Conservation (phyloP, 75 land plant species). For the Adiantum capillusveneris region DNA sequence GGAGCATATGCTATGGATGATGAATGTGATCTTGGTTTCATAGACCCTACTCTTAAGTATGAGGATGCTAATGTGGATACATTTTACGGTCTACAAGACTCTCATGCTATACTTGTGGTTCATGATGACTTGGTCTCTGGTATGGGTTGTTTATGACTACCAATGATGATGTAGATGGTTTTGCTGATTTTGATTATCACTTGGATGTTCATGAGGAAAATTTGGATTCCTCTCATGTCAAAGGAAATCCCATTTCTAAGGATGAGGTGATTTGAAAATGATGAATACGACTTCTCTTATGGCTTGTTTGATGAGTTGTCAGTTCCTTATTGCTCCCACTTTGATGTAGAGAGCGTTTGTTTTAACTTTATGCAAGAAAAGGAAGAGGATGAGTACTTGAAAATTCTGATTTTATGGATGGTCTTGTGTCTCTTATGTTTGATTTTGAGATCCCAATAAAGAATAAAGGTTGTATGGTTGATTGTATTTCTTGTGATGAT, state of each 20-base stretch:
- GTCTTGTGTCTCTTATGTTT: too few species aligned
- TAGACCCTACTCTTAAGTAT: background rate
- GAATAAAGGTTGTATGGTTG: too few species aligned
- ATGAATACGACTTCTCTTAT: background rate
- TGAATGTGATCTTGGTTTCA: background rate
- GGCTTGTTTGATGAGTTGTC: constrained; percentile 1
- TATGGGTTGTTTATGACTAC: background rate
- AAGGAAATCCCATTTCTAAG: background rate
- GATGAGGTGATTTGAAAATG: background rate
- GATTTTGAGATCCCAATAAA: too few species aligned
- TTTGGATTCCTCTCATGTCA: background rate
- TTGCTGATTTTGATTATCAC: background rate
- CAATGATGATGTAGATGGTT: background rate
- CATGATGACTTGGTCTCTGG: background rate
- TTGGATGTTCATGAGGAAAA: background rate
- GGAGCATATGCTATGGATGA: background rate
- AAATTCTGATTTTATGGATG: too few species aligned
- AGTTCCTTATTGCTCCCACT: too few species aligned
- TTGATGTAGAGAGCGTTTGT: too few species aligned
- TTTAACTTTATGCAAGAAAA: too few species aligned
- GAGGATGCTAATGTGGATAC: background rate
- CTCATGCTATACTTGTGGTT: background rate
- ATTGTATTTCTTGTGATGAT: too few species aligned
- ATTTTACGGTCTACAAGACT: background rate
- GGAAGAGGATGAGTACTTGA: too few species aligned